A percentile compares a stretch with the other conserved stretches of the same genome.
phyloP scores from a whole-genome alignment of 805 yeast genomes.

The Metschnikowia proteae region DNA sequence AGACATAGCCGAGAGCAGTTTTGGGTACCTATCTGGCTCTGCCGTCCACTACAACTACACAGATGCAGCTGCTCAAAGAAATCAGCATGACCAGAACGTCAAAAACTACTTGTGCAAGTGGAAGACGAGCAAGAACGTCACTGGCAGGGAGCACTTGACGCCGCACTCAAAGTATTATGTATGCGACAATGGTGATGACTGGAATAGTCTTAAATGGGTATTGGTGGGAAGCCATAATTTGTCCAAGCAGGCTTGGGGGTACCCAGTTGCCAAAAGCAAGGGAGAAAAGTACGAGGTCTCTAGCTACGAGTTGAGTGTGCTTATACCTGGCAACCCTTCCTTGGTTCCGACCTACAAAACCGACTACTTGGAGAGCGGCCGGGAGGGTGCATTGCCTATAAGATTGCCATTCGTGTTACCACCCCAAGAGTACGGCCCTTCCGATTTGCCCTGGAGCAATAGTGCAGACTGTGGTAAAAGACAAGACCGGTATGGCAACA shows the following conservation, averaged over 20 bases:
- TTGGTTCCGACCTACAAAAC: slow-evolving; percentile 45
- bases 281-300: slow-evolving; percentile 25
- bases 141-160: slow-evolving; percentile 40
- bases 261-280: slow-evolving; percentile 17
- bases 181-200: slow-evolving; percentile 49
- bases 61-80: slow-evolving; percentile 17
- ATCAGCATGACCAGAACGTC: slow-evolving; percentile 42
- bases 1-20: slow-evolving; percentile 36
- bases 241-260: slow-evolving; percentile 82
- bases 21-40: slow-evolving; percentile 48
- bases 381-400: slow-evolving; percentile 28
- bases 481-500: slow-evolving; percentile 12
- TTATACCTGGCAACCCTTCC: slow-evolving; percentile 22
- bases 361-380: slow-evolving; percentile 21
- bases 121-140: slow-evolving; percentile 23
- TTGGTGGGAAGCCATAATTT: slow-evolving; percentile 71
- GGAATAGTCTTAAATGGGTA: slow-evolving; percentile 58
- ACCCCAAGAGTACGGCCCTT: slow-evolving; percentile 33
- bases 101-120: slow-evolving; percentile 45
- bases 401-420: slow-evolving; percentile 56
- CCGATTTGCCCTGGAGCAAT: slow-evolving; percentile 51
- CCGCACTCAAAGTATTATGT: slow-evolving; percentile 71
- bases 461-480: slow-evolving; percentile 6
- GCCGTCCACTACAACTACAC: slow-evolving; percentile 47
- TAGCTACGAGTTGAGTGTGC: slow-evolving; percentile 40